Conservation (phyloP, 2,329 filamentous ascomycete genomes). For the Colletotrichum sp. region DNA sequence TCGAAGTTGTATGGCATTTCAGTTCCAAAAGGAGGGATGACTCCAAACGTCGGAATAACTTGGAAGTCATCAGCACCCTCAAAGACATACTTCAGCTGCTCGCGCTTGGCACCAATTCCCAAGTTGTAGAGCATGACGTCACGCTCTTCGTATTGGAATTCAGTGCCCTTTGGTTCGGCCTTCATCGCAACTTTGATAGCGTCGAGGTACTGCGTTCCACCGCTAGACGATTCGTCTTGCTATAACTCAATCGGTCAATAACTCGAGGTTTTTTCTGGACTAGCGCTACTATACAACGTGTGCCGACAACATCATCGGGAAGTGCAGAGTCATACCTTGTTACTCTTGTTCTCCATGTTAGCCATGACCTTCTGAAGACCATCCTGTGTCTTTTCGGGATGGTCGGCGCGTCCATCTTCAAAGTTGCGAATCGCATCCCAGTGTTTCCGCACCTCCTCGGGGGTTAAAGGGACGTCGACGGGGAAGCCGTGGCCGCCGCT, state of each 20-base stretch:
- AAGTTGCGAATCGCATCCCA: conserved; percentile 86
- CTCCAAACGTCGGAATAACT: conserved; percentile 91
- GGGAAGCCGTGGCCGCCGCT: conserved; percentile 91
- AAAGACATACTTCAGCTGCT: conserved; percentile 85
- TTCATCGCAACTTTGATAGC: conserved; percentile 80
- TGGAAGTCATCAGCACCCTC: conserved; percentile 94
- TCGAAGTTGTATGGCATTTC: conserved; percentile 79
- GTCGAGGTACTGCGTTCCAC: conserved; percentile 62
- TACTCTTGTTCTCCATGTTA: conserved; percentile 81
- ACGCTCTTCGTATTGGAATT: conserved; percentile 83
- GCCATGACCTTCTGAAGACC: conserved; percentile 77
- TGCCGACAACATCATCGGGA: background rate
- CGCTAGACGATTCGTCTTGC: conserved; percentile 10
- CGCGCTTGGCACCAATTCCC: conserved; percentile 89
- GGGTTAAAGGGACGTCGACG: conserved; percentile 79
- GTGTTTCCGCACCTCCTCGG: conserved; percentile 78
- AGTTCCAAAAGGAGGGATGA: conserved; percentile 91
- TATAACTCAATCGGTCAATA: conserved; percentile 23
- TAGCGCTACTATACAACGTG: conserved; percentile 23
- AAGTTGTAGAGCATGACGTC: conserved; percentile 97
- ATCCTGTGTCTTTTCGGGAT: conserved; percentile 80
- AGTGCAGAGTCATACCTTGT: conserved; percentile 56
- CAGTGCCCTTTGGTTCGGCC: conserved; percentile 70
- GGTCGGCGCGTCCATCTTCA: conserved; percentile 83
- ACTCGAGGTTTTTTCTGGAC: conserved; percentile 20